Base-by-base conservation (phyloP, 192 early-diverging fungal species). In the Coemansia sp. region DNA sequence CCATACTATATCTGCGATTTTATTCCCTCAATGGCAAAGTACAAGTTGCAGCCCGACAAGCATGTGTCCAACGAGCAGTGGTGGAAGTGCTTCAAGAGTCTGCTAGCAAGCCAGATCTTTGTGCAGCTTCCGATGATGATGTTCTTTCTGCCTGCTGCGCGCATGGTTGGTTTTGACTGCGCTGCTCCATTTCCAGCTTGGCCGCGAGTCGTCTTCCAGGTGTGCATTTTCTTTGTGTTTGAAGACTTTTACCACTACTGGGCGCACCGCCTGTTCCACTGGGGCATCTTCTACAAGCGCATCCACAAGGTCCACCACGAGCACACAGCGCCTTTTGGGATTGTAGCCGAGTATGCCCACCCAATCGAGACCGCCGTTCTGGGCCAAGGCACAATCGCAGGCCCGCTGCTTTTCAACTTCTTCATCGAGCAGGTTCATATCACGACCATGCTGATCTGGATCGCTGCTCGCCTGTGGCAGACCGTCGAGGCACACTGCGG, bases 1-100 rank as follows among this genome's bases (percentile, higher is more conserved):
- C 95, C 95, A 3, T 97, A 90, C 68, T 73, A 84, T 48, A 80
- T 93, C 67, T 88, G 87, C 64, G 96, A 97, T 73, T 86, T 87
- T 63, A 92, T 97, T 62, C 94, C 96, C 0, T 84, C 82, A 22
- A 73, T 87, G 75, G 79, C 68, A 63, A 78, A 87, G 66, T 93
- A 89, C 84, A 88, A 86, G 84, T 86, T 91, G 50, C 91, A 93
- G 78, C 88, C 82, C 16, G 75, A 82, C 59, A 85, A 85, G 67
- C 72, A 78, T 4, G 81, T 86, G 29, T 82, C 81, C 7, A 61
- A 73, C 40, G 83, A 76, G 30, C 79, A 83, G 68, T 86, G 87
- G 73, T 83, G 80, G 64, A 87, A 87, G 42, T 87, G 86, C 50
- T 20, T 88, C 18, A 77, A 73, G 60, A 82, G 84, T 51, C 85